phyloP scores from a whole-genome alignment of 176 grass and related monocot species.

The Eremochloa ophiuroides region DNA sequence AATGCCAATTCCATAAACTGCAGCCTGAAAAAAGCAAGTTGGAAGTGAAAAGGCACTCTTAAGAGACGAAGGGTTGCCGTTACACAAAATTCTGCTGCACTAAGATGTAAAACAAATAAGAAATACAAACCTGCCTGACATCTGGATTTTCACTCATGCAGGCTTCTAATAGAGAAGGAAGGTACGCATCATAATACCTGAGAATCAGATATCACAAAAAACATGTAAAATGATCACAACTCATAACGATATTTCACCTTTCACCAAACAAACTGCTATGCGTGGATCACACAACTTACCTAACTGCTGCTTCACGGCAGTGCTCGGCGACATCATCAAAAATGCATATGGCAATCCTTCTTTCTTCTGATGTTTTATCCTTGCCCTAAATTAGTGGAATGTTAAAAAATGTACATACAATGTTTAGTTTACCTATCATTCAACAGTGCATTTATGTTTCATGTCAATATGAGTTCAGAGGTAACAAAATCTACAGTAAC shows the following conservation, averaged over 20 bases:
- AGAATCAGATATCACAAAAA: constrained; percentile 19
- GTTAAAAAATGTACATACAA: neutral
- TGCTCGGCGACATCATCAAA: constrained; percentile 87
- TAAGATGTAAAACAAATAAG: neutral
- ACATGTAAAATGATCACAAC: neutral
- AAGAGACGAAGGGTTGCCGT: neutral
- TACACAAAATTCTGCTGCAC: neutral
- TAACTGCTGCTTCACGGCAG: constrained; percentile 65
- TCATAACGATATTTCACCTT: neutral
- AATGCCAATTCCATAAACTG: constrained; percentile 79
- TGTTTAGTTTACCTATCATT: neutral
- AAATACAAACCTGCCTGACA: constrained; percentile 66
- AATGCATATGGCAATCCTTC: constrained; percentile 73
- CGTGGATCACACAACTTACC: constrained; percentile 33
- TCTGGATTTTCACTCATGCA: constrained; percentile 74
- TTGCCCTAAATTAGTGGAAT: constrained; percentile 47
- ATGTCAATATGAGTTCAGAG: constrained; percentile 3
- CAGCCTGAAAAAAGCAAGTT: constrained; percentile 44
- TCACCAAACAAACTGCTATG: neutral
- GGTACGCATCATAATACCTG: constrained; percentile 76
- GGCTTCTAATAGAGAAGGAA: constrained; percentile 78
- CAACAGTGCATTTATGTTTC: neutral
- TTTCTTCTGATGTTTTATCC: constrained; percentile 70
- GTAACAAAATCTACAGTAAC: neutral
- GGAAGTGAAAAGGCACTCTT: neutral